These are phyloP conservation scores for Chlorella sp. DNA, from an alignment of 139 green algal genomes.

Conservation along the genomic window DNA sequence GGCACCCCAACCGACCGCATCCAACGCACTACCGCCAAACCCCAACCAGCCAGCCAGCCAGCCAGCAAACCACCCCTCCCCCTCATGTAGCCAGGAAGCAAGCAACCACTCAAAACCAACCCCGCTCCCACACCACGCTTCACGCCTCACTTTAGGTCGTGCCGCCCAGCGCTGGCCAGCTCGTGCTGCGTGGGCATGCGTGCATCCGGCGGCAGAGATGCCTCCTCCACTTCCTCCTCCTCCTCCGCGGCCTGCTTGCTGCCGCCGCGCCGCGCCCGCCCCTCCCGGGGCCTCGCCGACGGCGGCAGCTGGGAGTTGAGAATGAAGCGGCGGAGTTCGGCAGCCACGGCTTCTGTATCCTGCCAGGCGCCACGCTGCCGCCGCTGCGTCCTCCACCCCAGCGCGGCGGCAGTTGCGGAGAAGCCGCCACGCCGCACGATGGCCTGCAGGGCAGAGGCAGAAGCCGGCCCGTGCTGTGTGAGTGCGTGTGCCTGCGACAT, in stretches of 20 bases:
- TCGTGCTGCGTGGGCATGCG: slow-evolving; percentile 37
- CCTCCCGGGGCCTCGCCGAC: background rate
- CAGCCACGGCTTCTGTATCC: background rate
- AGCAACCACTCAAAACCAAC: background rate
- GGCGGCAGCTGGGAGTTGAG: background rate
- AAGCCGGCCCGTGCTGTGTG: background rate
- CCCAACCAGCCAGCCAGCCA: background rate
- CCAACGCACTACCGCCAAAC: too few relatives aligned
- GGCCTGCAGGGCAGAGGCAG: slow-evolving; percentile 8
- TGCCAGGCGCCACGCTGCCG: slow-evolving; percentile 1
- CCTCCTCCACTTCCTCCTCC: background rate
- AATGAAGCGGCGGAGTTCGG: slow-evolving; percentile 31
- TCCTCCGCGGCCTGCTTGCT: background rate
- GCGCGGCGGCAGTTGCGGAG: background rate
- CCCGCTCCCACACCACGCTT: background rate
- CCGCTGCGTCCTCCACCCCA: slow-evolving; percentile 15
- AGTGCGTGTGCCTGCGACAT: too few relatives aligned
- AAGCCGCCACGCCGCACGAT: slow-evolving; percentile 26
- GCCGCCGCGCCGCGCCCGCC: background rate
- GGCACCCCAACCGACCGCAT: too few relatives aligned
- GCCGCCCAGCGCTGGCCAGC: slow-evolving; percentile 28
- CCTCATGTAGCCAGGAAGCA: background rate
- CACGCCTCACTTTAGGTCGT: slow-evolving; percentile 35
- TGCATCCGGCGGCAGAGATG: background rate
- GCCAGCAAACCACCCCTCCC: background rate